Conservation (phyloP, 1,139 yeast genomes). For the Magnusiomyces paraingens region DNA sequence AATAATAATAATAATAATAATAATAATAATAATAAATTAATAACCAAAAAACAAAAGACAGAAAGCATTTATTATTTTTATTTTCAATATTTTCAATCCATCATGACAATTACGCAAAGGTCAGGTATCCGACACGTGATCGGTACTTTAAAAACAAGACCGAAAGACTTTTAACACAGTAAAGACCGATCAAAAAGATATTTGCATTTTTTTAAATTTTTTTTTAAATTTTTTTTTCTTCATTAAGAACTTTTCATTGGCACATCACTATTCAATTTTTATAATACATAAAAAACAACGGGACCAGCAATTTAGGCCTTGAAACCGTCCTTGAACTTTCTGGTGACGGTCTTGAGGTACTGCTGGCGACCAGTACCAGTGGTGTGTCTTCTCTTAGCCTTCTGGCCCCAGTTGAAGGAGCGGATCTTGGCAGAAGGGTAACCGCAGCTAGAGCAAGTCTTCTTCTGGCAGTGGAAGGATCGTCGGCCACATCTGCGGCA, state of each 20-base stretch:
- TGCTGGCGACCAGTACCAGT: constrained; percentile 99
- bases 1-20: no score
- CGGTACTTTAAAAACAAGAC: no score
- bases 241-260: no score
- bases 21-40: no score
- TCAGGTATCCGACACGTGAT: no score
- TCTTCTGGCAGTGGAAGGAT: constrained; percentile 99
- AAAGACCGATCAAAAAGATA: no score
- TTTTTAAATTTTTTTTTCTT: no score
- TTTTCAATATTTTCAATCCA: neutral
- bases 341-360: constrained; percentile 92
- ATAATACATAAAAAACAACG: neutral
- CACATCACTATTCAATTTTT: neutral
- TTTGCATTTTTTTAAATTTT: no score
- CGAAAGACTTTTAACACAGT: no score
- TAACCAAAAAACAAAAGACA: no score
- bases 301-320: constrained; percentile 54
- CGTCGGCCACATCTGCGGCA: constrained; percentile 99
- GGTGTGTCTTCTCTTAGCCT: constrained; percentile 99
- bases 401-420: constrained; percentile 94
- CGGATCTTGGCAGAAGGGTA: constrained; percentile 99
- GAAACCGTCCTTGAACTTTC: constrained; percentile 99
- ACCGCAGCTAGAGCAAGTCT: constrained; percentile 98
- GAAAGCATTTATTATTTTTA: neutral
- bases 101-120: neutral